Evolutionary conservation across 202 grass and related monocot species (phyloP).

Genomic region (Schoenoplectus triqueter): DNA sequence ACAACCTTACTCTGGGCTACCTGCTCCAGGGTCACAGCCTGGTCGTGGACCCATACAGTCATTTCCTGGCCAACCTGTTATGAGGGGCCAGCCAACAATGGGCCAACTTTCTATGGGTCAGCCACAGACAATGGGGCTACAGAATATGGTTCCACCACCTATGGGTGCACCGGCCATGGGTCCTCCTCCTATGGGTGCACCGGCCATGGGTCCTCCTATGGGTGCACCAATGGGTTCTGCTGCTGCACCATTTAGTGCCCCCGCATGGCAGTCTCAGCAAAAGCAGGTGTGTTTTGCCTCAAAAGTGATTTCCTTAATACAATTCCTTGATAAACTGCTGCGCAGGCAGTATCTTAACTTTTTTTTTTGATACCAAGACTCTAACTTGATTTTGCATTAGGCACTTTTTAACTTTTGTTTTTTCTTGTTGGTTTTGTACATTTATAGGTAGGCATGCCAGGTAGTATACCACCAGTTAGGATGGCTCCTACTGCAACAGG

Average conservation of each 20-base stretch:
- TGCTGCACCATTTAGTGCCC: conserved; percentile 44
- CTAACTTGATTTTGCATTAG: not conserved
- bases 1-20: conserved; percentile 35
- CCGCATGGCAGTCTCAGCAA: conserved; percentile 60
- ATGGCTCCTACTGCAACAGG: conserved; percentile 53
- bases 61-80: conserved; percentile 39
- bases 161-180: conserved; percentile 42
- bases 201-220: conserved; percentile 47
- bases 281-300: conserved; percentile 47
- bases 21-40: conserved; percentile 34
- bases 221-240: conserved; percentile 39
- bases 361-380: not conserved
- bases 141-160: conserved; percentile 41
- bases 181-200: conserved; percentile 40
- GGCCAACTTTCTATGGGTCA: conserved; percentile 44
- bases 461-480: conserved; percentile 56
- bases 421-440: conserved; percentile 25
- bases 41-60: conserved; percentile 32
- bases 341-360: not conserved
- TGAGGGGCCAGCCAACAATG: conserved; percentile 42
- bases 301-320: conserved; percentile 1
- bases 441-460: conserved; percentile 49
- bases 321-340: conserved; percentile 9
- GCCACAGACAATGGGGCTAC: conserved; percentile 20
- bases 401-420: conserved; percentile 23